Evolutionary conservation across 768 basidiomycete genomes (phyloP).

Genomic region (Agaricus subrufescens): DNA sequence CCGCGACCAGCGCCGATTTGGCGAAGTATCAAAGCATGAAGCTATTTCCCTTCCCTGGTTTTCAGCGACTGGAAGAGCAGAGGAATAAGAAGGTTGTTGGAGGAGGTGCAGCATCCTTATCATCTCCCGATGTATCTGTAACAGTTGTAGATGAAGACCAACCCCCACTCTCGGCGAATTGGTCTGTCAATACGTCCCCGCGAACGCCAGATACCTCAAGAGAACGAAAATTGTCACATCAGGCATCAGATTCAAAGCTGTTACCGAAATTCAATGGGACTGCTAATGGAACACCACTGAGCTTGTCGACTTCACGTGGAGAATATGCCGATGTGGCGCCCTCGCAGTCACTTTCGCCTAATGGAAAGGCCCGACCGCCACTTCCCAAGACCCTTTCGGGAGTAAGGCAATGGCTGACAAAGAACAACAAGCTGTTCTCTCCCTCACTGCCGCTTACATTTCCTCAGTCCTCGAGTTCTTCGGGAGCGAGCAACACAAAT

Average conservation of each 20-base stretch:
- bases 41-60: slow-evolving; percentile 87
- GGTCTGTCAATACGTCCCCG: slow-evolving; percentile 46
- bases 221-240: slow-evolving; percentile 63
- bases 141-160: slow-evolving; percentile 46
- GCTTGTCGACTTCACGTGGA: slow-evolving; percentile 33
- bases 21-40: slow-evolving; percentile 75
- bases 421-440: slow-evolving; percentile 52
- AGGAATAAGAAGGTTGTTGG: slow-evolving; percentile 40
- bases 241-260: slow-evolving; percentile 65
- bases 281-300: background rate
- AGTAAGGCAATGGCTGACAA: slow-evolving; percentile 76
- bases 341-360: slow-evolving; percentile 29
- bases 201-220: slow-evolving; percentile 47
- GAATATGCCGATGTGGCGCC: slow-evolving; percentile 45
- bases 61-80: slow-evolving; percentile 73
- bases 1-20: slow-evolving; percentile 64
- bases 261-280: slow-evolving; percentile 43
- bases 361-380: slow-evolving; percentile 30
- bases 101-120: slow-evolving; percentile 39
- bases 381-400: slow-evolving; percentile 74
- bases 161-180: slow-evolving; percentile 34
- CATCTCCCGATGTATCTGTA: slow-evolving; percentile 40
- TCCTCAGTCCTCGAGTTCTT: slow-evolving; percentile 12
- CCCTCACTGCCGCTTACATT: slow-evolving; percentile 28
- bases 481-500: background rate